phyloP scores from a whole-genome alignment of 2,329 filamentous ascomycete genomes.

The Ascocoryne sarcoides region DNA sequence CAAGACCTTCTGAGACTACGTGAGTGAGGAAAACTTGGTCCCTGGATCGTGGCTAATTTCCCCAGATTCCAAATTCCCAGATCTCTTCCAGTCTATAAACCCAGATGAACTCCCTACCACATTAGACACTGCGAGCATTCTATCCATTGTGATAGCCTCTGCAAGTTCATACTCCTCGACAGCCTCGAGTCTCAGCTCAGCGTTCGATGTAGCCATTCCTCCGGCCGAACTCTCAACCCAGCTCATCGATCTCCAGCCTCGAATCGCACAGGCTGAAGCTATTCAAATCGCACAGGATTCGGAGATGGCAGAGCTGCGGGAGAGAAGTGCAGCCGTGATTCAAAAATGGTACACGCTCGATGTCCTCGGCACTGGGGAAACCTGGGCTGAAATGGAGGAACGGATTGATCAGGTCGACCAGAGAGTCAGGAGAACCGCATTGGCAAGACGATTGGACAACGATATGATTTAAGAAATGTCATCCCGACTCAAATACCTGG shows the following conservation, averaged over 20 bases:
- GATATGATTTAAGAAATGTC: conserved; percentile 15
- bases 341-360: conserved; percentile 27
- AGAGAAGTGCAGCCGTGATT: conserved; percentile 24
- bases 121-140: conserved; percentile 20
- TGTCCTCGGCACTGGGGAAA: conserved; percentile 25
- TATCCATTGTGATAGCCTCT: conserved; percentile 27
- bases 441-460: conserved; percentile 17
- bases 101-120: conserved; percentile 21
- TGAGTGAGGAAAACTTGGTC: conserved; percentile 14
- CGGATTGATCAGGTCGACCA: conserved; percentile 25
- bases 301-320: conserved; percentile 24
- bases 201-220: conserved; percentile 26
- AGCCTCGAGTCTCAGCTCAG: conserved; percentile 28
- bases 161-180: conserved; percentile 27
- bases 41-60: conserved; percentile 8
- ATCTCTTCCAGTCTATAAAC: conserved; percentile 26
- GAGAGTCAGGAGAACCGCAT: conserved; percentile 16
- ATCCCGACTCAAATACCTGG: too few species aligned
- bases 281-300: conserved; percentile 25
- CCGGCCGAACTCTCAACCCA: conserved; percentile 24
- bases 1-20: conserved; percentile 27
- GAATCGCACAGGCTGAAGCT: conserved; percentile 25
- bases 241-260: conserved; percentile 27
- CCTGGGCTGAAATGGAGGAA: conserved; percentile 27
- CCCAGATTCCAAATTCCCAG: conserved; percentile 26